These are phyloP conservation scores for Orobanche coerulescens DNA, from an alignment of 257 asterid species.

Conservation along the genomic window DNA sequence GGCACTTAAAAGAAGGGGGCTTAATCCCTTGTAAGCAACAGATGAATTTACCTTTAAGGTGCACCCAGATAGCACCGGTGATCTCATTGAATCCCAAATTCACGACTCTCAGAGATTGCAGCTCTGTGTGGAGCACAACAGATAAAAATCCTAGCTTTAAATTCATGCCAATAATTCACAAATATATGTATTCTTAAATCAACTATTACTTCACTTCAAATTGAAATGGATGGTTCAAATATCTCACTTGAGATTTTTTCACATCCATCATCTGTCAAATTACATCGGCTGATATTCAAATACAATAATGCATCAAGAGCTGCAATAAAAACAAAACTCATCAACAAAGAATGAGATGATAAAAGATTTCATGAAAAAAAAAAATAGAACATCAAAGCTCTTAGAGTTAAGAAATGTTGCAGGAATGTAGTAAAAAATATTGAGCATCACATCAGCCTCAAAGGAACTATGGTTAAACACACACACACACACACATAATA, in stretches of 20 bases:
- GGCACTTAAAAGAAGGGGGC: not conserved
- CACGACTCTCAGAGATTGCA: conserved; percentile 59
- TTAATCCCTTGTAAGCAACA: not conserved
- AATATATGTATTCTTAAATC: not conserved
- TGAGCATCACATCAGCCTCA: conserved; percentile 8
- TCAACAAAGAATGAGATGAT: not conserved
- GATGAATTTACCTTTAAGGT: conserved; percentile 55
- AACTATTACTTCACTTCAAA: not conserved
- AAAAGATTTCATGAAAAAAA: not conserved
- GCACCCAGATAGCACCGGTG: conserved; percentile 63
- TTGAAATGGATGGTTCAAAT: conserved; percentile 1
- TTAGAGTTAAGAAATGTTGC: not conserved
- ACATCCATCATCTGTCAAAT: conserved; percentile 61
- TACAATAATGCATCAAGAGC: conserved; percentile 49
- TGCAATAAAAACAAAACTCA: conserved; percentile 33
- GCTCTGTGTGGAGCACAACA: conserved; percentile 36
- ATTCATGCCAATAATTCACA: not conserved
- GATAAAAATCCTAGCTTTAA: not conserved
- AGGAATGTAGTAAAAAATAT: not conserved
- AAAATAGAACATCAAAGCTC: not conserved
- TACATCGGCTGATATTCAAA: conserved; percentile 79
- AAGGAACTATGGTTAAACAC: not conserved
- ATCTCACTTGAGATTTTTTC: conserved; percentile 62
- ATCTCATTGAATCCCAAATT: conserved; percentile 79
- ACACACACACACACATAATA: not conserved